phyloP scores from a whole-genome alignment of 495 filamentous ascomycete genomes.

The Umbilicaria muhlenbergii region DNA sequence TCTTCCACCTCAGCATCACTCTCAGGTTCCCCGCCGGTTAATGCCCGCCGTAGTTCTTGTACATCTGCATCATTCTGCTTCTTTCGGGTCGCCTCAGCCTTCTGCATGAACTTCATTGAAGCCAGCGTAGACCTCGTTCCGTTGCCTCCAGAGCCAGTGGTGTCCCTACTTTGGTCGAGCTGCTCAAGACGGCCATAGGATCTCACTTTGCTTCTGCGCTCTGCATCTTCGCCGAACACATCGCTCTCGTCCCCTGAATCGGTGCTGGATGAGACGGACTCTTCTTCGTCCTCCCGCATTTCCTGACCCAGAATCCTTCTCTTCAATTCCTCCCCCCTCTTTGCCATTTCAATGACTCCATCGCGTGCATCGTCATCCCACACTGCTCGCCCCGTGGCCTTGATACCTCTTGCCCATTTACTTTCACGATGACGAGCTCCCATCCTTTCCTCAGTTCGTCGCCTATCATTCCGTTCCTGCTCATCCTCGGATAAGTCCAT shows the following conservation, averaged over 20 bases:
- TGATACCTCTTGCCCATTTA: conserved; percentile 86
- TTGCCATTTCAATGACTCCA: conserved; percentile 67
- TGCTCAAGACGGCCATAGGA: conserved; percentile 40
- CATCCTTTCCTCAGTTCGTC: conserved; percentile 77
- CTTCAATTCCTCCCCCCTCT: conserved; percentile 70
- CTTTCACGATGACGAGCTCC: conserved; percentile 76
- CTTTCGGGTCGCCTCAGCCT: conserved; percentile 61
- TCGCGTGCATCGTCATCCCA: conserved; percentile 75
- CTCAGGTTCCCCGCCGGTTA: conserved; percentile 40
- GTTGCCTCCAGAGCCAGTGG: conserved; percentile 25
- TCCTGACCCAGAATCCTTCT: conserved; percentile 70
- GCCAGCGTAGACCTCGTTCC: conserved; percentile 34
- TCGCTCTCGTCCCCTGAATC: conserved; percentile 44
- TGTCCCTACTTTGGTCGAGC: conserved; percentile 33
- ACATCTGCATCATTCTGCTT: conserved; percentile 68
- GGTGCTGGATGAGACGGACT: conserved; percentile 30
- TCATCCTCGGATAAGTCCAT: conserved; percentile 61
- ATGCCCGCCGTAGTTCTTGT: conserved; percentile 56
- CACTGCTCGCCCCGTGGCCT: conserved; percentile 56
- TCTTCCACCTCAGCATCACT: conserved; percentile 36
- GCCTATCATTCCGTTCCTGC: conserved; percentile 59
- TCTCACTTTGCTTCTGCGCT: conserved; percentile 34
- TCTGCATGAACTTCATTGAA: conserved; percentile 84
- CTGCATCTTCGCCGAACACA: conserved; percentile 39
- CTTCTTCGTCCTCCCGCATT: conserved; percentile 33